phyloP scores from a whole-genome alignment of 768 basidiomycete species.

The Kwoniella heveanensis region DNA sequence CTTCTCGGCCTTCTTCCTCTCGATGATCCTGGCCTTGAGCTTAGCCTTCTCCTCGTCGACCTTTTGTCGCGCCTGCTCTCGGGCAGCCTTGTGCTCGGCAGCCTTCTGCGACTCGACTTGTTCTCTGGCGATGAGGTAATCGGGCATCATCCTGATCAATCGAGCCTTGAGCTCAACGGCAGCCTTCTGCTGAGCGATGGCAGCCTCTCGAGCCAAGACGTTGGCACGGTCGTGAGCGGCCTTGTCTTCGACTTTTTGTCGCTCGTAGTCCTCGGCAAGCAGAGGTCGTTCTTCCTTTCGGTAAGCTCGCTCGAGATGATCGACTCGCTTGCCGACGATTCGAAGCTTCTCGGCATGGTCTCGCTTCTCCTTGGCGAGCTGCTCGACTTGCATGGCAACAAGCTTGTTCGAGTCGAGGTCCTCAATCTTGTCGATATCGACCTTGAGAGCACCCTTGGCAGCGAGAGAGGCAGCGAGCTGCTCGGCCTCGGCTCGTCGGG shows the following conservation, averaged over 20 bases:
- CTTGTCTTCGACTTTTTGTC: constrained; percentile 77
- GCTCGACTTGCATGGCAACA: constrained; percentile 86
- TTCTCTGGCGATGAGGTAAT: constrained; percentile 65
- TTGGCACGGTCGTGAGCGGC: constrained; percentile 69
- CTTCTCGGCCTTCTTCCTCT: constrained; percentile 66
- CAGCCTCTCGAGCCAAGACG: constrained; percentile 63
- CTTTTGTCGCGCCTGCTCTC: constrained; percentile 66
- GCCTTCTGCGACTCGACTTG: constrained; percentile 64
- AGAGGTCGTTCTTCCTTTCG: constrained; percentile 90
- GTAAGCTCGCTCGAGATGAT: constrained; percentile 91
- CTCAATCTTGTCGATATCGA: constrained; percentile 76
- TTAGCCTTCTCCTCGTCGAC: constrained; percentile 83
- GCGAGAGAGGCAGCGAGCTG: constrained; percentile 82
- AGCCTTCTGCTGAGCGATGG: constrained; percentile 65
- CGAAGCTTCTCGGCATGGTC: constrained; percentile 79
- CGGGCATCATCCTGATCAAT: constrained; percentile 70
- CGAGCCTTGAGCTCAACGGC: constrained; percentile 75
- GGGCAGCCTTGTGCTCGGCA: constrained; percentile 67
- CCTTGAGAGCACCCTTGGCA: constrained; percentile 70
- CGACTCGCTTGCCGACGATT: constrained; percentile 82
- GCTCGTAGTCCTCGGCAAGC: constrained; percentile 78
- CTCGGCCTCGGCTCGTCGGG: constrained; percentile 77
- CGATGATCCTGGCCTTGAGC: constrained; percentile 64
- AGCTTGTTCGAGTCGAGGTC: constrained; percentile 81
- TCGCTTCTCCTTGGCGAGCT: constrained; percentile 95